Evolutionary conservation across 73 alveolate genomes (phyloP), one percentile per base, ranked within the genome.

Genomic region (Tetrahymena malaccensis): DNA sequence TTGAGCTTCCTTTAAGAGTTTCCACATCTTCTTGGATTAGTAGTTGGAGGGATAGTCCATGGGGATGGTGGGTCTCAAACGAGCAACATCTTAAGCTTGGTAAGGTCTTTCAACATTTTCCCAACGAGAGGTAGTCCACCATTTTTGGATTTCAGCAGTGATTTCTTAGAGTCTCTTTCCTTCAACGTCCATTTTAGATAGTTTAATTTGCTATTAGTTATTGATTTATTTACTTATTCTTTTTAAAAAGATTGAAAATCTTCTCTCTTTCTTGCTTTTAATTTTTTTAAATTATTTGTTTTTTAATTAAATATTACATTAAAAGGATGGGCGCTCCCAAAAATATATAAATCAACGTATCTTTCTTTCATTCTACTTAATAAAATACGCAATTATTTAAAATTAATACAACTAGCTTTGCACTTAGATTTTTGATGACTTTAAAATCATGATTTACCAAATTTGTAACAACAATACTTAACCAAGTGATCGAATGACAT

Each of bases 21-120:
- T 35, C 84, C 93, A 96, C 94, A 93, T 58, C 95, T 96, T 96
- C 57, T 85, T 93, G 22, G 97, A 56, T 94, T 58, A 55, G 55
- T 85, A 95, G 94, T 95, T 93, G 35, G 97, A 85, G 85, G 27
- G 94, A 21, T 95, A 93, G 34, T 43, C 94, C 93, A 56, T 85
- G 34, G 84, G 93, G 44, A 85, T 50, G 25, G 94, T 85, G 50
- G 94, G 95, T 89, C 95, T 95, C 9, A 95, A 93, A 55, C 44
- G 85, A 34, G 97, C 95, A 17, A 95, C 95, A 35, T 95, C 85
- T 85, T 95, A 43, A 33, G 97, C 95, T 43, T 94, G 40, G 85
- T 95, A 95, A 33, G 97, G 97, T 70, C 97, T 89, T 34, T 38
- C 27, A n/a, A 85, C 95, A 89, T 95, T 95, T 50, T 95, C 55